These are phyloP conservation scores for Lentinula boryana DNA, from an alignment of 768 basidiomycete species.

Conservation along the genomic window DNA sequence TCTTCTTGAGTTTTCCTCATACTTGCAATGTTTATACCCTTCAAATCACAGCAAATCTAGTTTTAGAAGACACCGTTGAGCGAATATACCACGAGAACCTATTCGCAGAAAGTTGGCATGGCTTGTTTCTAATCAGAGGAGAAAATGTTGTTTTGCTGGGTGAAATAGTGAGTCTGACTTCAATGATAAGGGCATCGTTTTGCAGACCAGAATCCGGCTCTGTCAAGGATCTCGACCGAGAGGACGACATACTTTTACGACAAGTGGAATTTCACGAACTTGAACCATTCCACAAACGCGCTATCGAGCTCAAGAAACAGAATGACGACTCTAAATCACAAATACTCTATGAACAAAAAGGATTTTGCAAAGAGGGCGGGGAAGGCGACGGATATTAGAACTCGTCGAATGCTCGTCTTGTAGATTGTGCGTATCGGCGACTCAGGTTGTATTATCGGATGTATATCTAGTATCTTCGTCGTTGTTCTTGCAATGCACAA, in stretches of 20 bases:
- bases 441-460: background rate
- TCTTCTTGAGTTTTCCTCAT: background rate
- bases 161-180: slow-evolving; percentile 75
- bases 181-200: background rate
- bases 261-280: slow-evolving; percentile 70
- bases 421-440: no score
- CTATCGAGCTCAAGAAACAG: slow-evolving; percentile 67
- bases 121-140: slow-evolving; percentile 91
- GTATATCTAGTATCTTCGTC: background rate
- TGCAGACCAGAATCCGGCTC: background rate
- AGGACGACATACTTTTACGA: slow-evolving; percentile 79
- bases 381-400: slow-evolving; percentile 90
- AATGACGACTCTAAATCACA: slow-evolving; percentile 82
- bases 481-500: background rate
- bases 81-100: slow-evolving; percentile 86
- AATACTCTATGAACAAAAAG: slow-evolving; percentile 76
- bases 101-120: slow-evolving; percentile 84
- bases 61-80: slow-evolving; percentile 93
- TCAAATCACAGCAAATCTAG: slow-evolving; percentile 76
- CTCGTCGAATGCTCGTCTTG: background rate
- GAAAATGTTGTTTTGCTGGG: slow-evolving; percentile 98
- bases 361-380: slow-evolving; percentile 92
- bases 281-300: slow-evolving; percentile 66
- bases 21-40: background rate
- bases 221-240: slow-evolving; percentile 74